Percentiles rank a stretch among this genome's conserved stretches.
Conservation (phyloP, 352 stramenopile species). For the Phytophthora constricta region DNA sequence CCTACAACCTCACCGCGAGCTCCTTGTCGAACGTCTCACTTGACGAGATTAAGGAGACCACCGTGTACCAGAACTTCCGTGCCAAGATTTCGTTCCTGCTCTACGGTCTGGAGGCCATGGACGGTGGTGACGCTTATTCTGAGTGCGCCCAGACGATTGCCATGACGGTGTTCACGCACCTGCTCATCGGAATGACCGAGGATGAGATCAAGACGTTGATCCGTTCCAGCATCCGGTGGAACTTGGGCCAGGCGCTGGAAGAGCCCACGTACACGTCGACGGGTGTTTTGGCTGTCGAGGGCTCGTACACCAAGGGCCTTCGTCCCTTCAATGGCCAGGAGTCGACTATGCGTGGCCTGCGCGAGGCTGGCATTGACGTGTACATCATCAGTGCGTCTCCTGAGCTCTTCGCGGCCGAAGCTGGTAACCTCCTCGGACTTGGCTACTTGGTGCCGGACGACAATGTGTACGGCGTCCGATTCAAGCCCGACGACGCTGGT, state of each 20-base stretch:
- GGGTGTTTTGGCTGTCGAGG: conserved; percentile 44
- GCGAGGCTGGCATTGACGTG: conserved; percentile 47
- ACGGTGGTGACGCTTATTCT: conserved; percentile 46
- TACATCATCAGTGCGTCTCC: conserved; percentile 73
- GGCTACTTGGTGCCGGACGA: conserved; percentile 56
- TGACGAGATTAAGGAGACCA: conserved; percentile 46
- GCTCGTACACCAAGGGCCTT: conserved; percentile 56
- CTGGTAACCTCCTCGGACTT: conserved; percentile 47
- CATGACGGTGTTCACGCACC: conserved; percentile 64
- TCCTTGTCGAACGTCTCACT: conserved; percentile 23
- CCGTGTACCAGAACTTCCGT: conserved; percentile 63
- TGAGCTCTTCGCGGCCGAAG: conserved; percentile 61
- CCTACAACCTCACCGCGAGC: conserved; percentile 48
- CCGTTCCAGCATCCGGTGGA: conserved; percentile 52
- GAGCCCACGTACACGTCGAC: conserved; percentile 46
- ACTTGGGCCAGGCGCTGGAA: conserved; percentile 52
- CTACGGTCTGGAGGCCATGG: conserved; percentile 54
- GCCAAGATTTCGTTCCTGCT: conserved; percentile 61
- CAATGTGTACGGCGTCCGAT: conserved; percentile 69
- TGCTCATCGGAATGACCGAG: conserved; percentile 63
- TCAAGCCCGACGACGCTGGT: conserved; percentile 43
- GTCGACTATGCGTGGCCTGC: conserved; percentile 60
- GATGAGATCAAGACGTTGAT: conserved; percentile 59
- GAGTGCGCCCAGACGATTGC: conserved; percentile 49
- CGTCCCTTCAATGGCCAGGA: conserved; percentile 71